Conservation (phyloP, 495 filamentous ascomycete species). For the Tuber indicum region DNA sequence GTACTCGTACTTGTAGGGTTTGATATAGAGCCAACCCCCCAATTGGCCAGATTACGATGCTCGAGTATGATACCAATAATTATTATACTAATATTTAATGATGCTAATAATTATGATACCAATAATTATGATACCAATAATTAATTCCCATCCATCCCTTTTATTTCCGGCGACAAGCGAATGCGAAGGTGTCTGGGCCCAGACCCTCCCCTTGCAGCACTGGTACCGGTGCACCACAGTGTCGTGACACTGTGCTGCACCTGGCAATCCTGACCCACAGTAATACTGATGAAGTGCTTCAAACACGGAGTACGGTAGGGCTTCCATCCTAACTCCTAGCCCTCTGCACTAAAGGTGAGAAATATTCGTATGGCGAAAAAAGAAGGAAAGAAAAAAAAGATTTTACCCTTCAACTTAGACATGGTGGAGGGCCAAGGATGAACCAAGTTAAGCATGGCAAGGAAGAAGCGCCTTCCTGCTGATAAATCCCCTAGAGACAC, state of each 20-base stretch:
- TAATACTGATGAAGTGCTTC: too few species aligned
- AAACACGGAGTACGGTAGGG: neutral
- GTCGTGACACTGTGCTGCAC: too few species aligned
- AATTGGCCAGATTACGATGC: neutral
- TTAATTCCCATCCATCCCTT: neutral
- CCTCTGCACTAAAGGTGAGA: neutral
- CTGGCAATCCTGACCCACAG: too few species aligned
- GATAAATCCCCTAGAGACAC: neutral
- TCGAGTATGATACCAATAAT: neutral
- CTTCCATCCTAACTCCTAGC: too few species aligned
- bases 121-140: neutral
- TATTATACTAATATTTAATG: too few species aligned
- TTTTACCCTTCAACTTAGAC: too few species aligned
- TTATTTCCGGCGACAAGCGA: neutral
- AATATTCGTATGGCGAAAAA: neutral
- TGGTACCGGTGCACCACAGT: too few species aligned
- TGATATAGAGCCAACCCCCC: neutral
- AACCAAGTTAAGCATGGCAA: neutral
- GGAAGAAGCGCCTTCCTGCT: constrained; percentile 4
- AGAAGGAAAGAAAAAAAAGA: too few species aligned
- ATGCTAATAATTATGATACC: neutral
- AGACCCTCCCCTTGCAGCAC: neutral
- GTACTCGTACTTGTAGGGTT: too few species aligned
- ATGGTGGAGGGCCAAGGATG: neutral
- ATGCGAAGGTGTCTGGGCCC: neutral